Conservation (phyloP, 2,329 filamentous ascomycete genomes). For the Ceratocystis diversiconidia region DNA sequence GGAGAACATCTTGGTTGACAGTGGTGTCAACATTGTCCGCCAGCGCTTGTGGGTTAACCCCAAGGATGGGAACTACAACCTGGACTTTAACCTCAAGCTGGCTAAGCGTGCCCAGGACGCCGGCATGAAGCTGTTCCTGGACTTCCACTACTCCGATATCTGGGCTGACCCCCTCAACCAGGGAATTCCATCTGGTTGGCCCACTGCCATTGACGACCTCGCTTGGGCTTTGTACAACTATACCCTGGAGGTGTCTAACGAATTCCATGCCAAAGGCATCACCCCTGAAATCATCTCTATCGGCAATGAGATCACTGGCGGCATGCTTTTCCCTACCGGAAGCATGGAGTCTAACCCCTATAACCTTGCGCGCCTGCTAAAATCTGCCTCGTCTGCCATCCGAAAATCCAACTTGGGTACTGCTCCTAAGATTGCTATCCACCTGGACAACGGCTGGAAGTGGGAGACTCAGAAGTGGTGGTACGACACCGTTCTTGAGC, state of each 20-base stretch:
- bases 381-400: slow-evolving; percentile 49
- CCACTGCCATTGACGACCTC: slow-evolving; percentile 42
- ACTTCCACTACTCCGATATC: slow-evolving; percentile 53
- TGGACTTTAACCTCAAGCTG: slow-evolving; percentile 56
- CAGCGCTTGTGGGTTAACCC: slow-evolving; percentile 62
- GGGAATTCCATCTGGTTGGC: slow-evolving; percentile 49
- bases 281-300: slow-evolving; percentile 50
- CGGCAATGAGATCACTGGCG: slow-evolving; percentile 57
- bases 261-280: slow-evolving; percentile 42
- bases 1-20: slow-evolving; percentile 46
- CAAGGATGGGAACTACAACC: slow-evolving; percentile 47
- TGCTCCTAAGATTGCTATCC: slow-evolving; percentile 56
- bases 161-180: slow-evolving; percentile 58
- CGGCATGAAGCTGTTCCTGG: slow-evolving; percentile 46
- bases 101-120: slow-evolving; percentile 49
- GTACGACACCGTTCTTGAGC: slow-evolving; percentile 43
- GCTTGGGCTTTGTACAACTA: slow-evolving; percentile 54
- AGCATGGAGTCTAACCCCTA: slow-evolving; percentile 34
- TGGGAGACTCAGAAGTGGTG: slow-evolving; percentile 52
- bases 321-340: slow-evolving; percentile 53
- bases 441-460: slow-evolving; percentile 63
- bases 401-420: slow-evolving; percentile 44
- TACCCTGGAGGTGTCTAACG: slow-evolving; percentile 46
- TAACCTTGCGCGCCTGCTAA: slow-evolving; percentile 50
- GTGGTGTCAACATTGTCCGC: slow-evolving; percentile 54